phyloP scores from a whole-genome alignment of 2,329 filamentous ascomycete species.

The Coniochaeta hoffmannii region DNA sequence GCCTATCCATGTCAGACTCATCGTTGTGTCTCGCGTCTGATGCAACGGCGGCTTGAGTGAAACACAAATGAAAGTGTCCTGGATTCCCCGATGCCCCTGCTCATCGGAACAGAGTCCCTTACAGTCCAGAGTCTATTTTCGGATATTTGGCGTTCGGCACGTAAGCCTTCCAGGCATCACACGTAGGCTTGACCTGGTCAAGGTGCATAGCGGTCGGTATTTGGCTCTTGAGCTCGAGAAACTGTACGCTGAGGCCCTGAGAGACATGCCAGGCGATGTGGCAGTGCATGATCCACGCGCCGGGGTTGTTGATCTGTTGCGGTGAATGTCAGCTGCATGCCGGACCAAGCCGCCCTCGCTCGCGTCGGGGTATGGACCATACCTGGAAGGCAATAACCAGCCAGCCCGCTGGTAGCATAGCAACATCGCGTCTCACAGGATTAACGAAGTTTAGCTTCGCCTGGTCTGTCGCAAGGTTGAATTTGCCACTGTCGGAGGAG shows the following conservation, averaged over 20 bases:
- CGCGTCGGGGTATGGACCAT: no score
- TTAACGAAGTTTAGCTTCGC: conserved; percentile 21
- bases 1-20: not conserved
- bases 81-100: no score
- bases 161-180: conserved; percentile 12
- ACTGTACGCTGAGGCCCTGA: conserved; percentile 14
- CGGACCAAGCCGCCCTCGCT: no score
- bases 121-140: conserved; percentile 7
- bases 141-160: conserved; percentile 6
- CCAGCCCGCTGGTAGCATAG: conserved; percentile 26
- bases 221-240: conserved; percentile 11
- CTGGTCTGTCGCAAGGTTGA: conserved; percentile 4
- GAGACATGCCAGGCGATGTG: conserved; percentile 35
- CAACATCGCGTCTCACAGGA: conserved; percentile 28
- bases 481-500: conserved; percentile 9
- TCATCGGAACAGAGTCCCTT: not conserved
- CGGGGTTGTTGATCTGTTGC: conserved; percentile 29
- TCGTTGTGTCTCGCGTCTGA: not conserved
- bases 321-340: not conserved
- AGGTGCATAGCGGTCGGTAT: conserved; percentile 11
- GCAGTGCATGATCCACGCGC: conserved; percentile 34
- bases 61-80: no score
- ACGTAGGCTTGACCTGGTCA: conserved; percentile 9
- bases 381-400: conserved; percentile 27
- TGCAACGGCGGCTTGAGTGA: not conserved